These are phyloP conservation scores for Chlamydomonas applanata DNA, from an alignment of 139 green algal species.

Conservation along the genomic window DNA sequence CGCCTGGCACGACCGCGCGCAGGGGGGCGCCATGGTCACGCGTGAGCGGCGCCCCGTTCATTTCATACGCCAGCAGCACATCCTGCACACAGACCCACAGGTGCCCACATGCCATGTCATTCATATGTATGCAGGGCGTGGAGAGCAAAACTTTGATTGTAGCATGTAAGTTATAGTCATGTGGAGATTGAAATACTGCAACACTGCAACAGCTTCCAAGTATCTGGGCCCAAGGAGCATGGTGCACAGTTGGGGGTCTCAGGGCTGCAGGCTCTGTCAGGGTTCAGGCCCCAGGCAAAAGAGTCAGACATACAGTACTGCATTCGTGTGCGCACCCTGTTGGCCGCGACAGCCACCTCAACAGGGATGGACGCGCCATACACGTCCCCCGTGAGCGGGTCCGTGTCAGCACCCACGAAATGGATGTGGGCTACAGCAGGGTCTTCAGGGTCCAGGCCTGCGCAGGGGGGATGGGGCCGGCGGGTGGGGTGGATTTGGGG, in stretches of 20 bases:
- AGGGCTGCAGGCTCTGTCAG: too few relatives aligned
- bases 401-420: slow-evolving; percentile 74
- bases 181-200: too few relatives aligned
- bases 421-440: slow-evolving; percentile 57
- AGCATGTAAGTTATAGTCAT: too few relatives aligned
- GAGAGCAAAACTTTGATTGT: too few relatives aligned
- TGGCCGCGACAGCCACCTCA: slow-evolving; percentile 1
- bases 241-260: too few relatives aligned
- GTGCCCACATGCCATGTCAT: too few relatives aligned
- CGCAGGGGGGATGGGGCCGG: background rate
- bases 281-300: background rate
- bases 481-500: too few relatives aligned
- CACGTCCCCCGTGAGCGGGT: slow-evolving; percentile 37
- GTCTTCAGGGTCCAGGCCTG: slow-evolving; percentile 23
- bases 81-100: too few relatives aligned
- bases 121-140: too few relatives aligned
- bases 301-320: background rate
- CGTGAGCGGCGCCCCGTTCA: slow-evolving; percentile 84
- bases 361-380: slow-evolving; percentile 79
- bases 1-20: slow-evolving; percentile 72
- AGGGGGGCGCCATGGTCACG: slow-evolving; percentile 81
- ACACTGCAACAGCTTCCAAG: too few relatives aligned
- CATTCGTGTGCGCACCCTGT: slow-evolving; percentile 5
- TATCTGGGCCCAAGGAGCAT: too few relatives aligned
- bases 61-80: slow-evolving; percentile 89